Base-by-base conservation (phyloP, 768 basidiomycete species). In the Russula compacta region DNA sequence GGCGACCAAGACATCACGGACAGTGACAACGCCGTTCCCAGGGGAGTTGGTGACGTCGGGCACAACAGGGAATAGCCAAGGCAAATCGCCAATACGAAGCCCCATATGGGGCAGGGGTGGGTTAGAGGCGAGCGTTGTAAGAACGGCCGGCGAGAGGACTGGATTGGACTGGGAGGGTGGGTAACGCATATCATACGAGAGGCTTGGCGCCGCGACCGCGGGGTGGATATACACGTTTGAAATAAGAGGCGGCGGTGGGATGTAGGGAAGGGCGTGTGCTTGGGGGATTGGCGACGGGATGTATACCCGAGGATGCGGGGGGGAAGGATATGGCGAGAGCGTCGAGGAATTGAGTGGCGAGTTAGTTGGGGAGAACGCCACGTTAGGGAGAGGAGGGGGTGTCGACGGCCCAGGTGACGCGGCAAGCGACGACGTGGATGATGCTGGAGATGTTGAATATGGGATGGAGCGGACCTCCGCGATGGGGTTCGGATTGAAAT, bases 401-500 rank as follows among this genome's bases (percentile, higher is more conserved):
- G 60, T 61, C 17, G 60, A 61, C 3, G 61, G 61, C 8, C 52
- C 52, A 11, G 56, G 61, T 14, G 61, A 62, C 5, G 50, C 44
- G 24, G 43, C 19, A 3, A 58, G 57, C 7, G 61, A 63, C 15
- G 56, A 53, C 4, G 52, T 35, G 1, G 61, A 43, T 4, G 61
- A 58, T 0, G 61, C 56, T 4, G 61, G 61, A 3, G 61, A 58
- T 17, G 61, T 51, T 4, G 61, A 56, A 2, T 56, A 58, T 17
- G 56, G 17, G 52, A 63, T 39, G 7, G 46, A 53, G 52, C 57
- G 61, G 12, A 63, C 57, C 11, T 53, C 51, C 19, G 61, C 46
- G 21, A 63, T 56, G 21, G 61, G 61, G 52, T 63, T 9, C 8
- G 35, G 5, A 40, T 63, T 63, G 56, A 63, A 63, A 14, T n/a